These are phyloP conservation scores for Populus pruinosa DNA, from an alignment of 345 rosid species.

Conservation along the genomic window DNA sequence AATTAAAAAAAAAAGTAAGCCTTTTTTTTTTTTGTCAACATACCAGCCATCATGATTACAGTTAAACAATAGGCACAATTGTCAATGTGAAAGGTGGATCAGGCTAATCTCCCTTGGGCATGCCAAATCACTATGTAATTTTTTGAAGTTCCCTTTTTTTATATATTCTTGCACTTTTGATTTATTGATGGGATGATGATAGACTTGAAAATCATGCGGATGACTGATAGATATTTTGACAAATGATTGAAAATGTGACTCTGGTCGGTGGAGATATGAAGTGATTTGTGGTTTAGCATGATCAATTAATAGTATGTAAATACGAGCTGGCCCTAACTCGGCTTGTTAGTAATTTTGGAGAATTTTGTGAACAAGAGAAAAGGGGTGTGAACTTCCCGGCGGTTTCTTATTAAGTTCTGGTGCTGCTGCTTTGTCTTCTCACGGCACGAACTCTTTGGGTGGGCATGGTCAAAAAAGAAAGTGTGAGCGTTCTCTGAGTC, in stretches of 20 bases:
- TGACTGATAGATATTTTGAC: background rate
- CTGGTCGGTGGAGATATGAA: slow-evolving; percentile 3
- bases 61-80: background rate
- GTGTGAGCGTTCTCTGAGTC: background rate
- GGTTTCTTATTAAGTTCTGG: background rate
- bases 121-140: background rate
- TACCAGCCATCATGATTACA: background rate
- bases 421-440: background rate
- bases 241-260: background rate
- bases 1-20: too few relatives aligned
- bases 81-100: background rate
- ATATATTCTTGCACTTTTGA: background rate
- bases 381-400: background rate
- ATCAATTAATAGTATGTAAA: background rate
- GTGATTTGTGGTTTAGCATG: background rate
- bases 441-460: background rate
- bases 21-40: too few relatives aligned
- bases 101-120: background rate
- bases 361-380: background rate
- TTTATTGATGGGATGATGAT: background rate
- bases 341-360: background rate
- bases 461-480: background rate
- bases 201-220: background rate
- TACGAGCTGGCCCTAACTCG: background rate
- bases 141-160: background rate